These are phyloP conservation scores for Fusarium euwallaceae DNA, from an alignment of 2,329 filamentous ascomycete species.

Conservation along the genomic window DNA sequence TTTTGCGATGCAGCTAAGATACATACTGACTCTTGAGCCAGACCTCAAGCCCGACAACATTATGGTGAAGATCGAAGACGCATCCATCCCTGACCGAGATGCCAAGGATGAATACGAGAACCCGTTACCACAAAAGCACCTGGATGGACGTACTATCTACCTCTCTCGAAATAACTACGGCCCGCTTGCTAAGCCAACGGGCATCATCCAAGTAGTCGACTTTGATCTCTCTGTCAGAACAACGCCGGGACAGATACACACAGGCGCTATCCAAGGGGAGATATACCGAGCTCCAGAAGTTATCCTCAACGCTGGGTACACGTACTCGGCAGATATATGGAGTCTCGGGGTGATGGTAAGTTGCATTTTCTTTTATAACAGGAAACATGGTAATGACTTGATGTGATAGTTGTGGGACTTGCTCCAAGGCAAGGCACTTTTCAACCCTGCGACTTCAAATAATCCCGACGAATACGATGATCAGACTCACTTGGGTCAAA, in stretches of 20 bases:
- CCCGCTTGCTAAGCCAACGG: conserved; percentile 25
- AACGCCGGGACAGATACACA: conserved; percentile 7
- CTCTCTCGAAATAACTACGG: conserved; percentile 42
- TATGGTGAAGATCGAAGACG: conserved; percentile 37
- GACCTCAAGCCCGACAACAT: conserved; percentile 43
- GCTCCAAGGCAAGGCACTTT: conserved; percentile 19
- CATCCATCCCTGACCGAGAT: conserved; percentile 27
- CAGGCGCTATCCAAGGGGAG: conserved; percentile 30
- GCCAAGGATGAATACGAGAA: conserved; percentile 37
- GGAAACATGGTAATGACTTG: not conserved
- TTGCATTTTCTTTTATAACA: rapidly evolving
- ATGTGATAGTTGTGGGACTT: conserved; percentile 21
- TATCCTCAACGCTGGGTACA: conserved; percentile 37
- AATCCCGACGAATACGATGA: conserved; percentile 14
- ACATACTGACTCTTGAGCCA: not conserved
- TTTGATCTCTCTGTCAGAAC: conserved; percentile 31
- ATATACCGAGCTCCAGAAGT: conserved; percentile 41
- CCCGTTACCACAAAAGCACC: conserved; percentile 38
- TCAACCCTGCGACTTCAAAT: not conserved
- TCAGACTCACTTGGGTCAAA: conserved; percentile 17
- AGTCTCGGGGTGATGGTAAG: conserved; percentile 42
- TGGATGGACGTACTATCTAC: conserved; percentile 35
- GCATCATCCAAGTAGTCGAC: conserved; percentile 33
- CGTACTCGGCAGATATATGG: conserved; percentile 40
- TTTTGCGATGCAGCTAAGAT: not conserved